Percentiles rank a stretch among this genome's conserved stretches.
These are phyloP conservation scores for Colletotrichum navitas DNA, from an alignment of 2,329 filamentous ascomycete species.

Conservation along the genomic window DNA sequence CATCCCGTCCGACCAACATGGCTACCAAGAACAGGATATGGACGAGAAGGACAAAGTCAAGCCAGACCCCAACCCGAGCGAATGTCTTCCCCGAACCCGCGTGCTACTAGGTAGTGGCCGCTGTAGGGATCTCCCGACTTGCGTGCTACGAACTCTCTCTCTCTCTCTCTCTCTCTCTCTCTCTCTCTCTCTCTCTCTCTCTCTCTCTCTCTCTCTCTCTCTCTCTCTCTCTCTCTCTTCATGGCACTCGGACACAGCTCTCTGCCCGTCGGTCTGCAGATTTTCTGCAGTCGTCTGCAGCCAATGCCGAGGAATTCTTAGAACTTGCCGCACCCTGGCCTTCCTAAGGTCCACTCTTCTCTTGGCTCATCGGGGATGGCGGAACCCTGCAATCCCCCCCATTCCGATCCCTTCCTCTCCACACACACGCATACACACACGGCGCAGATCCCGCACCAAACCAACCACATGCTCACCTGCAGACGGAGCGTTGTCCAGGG, in stretches of 20 bases:
- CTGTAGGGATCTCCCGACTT: neutral
- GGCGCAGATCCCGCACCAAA: constrained; percentile 7
- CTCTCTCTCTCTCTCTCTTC: neutral
- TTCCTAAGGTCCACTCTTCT: neutral
- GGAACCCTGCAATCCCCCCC: neutral
- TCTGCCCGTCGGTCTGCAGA: neutral
- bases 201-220: neutral
- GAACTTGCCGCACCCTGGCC: neutral
- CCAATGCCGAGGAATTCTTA: neutral
- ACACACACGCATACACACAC: neutral
- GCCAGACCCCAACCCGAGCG: neutral
- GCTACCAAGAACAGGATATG: neutral
- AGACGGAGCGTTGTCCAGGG: constrained; percentile 39
- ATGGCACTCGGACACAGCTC: neutral
- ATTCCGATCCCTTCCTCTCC: neutral
- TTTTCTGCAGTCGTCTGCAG: neutral
- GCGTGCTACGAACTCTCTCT: constrained; percentile 20
- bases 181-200: neutral
- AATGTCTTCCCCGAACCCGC: neutral
- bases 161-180: neutral
- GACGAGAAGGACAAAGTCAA: neutral
- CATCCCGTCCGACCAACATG: neutral
- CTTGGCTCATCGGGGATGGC: neutral
- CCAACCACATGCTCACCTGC: constrained; percentile 34
- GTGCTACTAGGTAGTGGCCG: too few species aligned